Conservation (phyloP, 1,284 basidiomycete species). For the Irpex rosettiformis region DNA sequence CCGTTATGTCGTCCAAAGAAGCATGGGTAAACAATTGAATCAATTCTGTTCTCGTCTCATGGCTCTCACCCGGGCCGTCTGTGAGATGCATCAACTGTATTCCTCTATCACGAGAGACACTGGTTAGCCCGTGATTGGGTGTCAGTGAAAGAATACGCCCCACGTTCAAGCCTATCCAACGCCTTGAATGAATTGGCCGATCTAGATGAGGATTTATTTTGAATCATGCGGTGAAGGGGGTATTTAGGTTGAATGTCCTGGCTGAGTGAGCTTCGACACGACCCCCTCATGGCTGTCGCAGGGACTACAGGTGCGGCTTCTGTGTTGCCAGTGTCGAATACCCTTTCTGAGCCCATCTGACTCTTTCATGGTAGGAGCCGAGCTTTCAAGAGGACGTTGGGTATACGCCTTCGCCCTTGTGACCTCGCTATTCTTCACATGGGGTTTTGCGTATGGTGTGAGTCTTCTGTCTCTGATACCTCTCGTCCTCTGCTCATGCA, state of each 20-base stretch:
- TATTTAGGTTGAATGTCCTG: constrained; percentile 7
- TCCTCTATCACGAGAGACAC: constrained; percentile 2
- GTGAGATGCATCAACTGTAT: too few species aligned
- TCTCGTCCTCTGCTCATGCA: constrained; percentile 10
- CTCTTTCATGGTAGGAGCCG: constrained; percentile 33
- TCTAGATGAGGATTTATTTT: background rate
- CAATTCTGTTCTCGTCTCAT: background rate
- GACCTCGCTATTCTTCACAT: constrained; percentile 80
- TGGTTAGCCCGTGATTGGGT: background rate
- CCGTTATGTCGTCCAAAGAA: background rate
- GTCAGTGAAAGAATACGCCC: background rate
- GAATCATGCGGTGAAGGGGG: background rate
- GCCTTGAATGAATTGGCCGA: background rate
- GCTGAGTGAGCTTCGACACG: background rate
- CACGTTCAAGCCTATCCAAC: background rate
- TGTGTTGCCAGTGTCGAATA: background rate
- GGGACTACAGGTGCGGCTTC: constrained; percentile 30
- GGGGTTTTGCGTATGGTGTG: constrained; percentile 76
- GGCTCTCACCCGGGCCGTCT: background rate
- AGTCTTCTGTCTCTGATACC: constrained; percentile 18
- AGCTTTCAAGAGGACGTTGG: constrained; percentile 47
- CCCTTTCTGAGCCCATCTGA: background rate
- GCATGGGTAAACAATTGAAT: background rate
- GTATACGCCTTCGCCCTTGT: constrained; percentile 66
- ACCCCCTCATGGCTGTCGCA: constrained; percentile 20